These are phyloP conservation scores for Quercus glauca DNA, from an alignment of 306 rosid genomes.

Conservation along the genomic window DNA sequence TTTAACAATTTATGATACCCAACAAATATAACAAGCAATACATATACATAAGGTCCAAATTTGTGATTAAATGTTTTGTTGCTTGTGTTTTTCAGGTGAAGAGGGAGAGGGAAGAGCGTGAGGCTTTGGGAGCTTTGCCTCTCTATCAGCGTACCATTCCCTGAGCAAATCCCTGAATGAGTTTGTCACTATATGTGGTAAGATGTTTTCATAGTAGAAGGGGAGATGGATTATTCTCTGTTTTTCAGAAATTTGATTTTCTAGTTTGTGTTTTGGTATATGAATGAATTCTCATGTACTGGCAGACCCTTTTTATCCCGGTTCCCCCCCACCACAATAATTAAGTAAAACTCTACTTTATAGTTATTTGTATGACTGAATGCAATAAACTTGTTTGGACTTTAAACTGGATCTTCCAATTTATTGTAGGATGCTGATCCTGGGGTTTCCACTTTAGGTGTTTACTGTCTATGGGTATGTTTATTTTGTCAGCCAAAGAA, in stretches of 20 bases:
- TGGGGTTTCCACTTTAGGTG: too few species aligned
- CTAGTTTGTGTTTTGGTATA: constrained; percentile 9
- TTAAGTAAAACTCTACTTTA: constrained; percentile 3
- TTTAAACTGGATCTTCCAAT: background rate
- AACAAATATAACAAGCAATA: background rate
- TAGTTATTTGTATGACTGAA: background rate
- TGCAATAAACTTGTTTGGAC: background rate
- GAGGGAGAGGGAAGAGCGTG: constrained; percentile 83
- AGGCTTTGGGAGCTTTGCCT: constrained; percentile 91
- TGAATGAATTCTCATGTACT: background rate
- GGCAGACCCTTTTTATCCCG: background rate
- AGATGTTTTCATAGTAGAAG: constrained; percentile 32
- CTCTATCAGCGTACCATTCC: constrained; percentile 88
- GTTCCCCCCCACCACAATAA: constrained; percentile 22
- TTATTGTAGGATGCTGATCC: too few species aligned
- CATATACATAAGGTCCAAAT: background rate
- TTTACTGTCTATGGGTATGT: too few species aligned
- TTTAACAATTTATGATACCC: background rate
- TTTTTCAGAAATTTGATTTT: constrained; percentile 7
- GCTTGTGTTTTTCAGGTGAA: constrained; percentile 63
- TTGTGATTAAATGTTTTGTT: constrained; percentile 16
- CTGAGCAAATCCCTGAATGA: constrained; percentile 40
- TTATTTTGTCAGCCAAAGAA: too few species aligned
- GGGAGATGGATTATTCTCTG: constrained; percentile 27
- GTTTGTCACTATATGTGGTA: constrained; percentile 29